Base-by-base conservation (phyloP, 2,329 filamentous ascomycete species). In the Aspergillus novofumigatus region DNA sequence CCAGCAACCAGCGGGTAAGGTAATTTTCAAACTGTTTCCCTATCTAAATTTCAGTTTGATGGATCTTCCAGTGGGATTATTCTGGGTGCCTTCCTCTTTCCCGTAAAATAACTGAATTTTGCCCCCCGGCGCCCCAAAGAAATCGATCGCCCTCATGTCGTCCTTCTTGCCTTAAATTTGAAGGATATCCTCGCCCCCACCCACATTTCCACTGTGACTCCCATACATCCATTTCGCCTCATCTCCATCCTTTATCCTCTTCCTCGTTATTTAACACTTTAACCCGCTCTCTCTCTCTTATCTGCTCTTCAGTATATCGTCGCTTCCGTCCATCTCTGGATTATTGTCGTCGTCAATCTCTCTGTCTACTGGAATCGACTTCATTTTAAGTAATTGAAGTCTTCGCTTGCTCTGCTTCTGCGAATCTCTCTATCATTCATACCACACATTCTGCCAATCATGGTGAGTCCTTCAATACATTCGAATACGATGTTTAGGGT, bases 241-340 rank as follows among this genome's bases (percentile, higher is more conserved):
- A 44, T 35, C 48, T 44, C 38, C 48, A 55, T 51, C 51, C 45
- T 45, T 50, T 35, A 42, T 53, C 41, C 2, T 56, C 55, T 56
- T 53, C 53, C 50, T 51, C 58, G 53, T 58, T 61, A 60, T 65
- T 57, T 61, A 65, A 64, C 60, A 64, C 60, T n/a, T 51, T 58
- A 59, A 63, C 61, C 62, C 64, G 58, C 60, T 52, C 51, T 53
- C 54, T 48, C 54, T 56, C 47, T 60, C 51, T 59, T 45, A 51
- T 47, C 48, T 51, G 25, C 28, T 28, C 21, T 52, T 52, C 29
- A n/a, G 26, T 7, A 10, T 32, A 48, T 49, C 55, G 20, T 59
- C 55, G 44, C 53, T 54, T 49, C 45, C 51, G 49, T 57, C 59
- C 60, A 58, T 60, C 55, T 54, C 51, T 59, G 49, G 58, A 59